Evolutionary conservation across 768 basidiomycete species (phyloP).

Genomic region (Trametes maxima): DNA sequence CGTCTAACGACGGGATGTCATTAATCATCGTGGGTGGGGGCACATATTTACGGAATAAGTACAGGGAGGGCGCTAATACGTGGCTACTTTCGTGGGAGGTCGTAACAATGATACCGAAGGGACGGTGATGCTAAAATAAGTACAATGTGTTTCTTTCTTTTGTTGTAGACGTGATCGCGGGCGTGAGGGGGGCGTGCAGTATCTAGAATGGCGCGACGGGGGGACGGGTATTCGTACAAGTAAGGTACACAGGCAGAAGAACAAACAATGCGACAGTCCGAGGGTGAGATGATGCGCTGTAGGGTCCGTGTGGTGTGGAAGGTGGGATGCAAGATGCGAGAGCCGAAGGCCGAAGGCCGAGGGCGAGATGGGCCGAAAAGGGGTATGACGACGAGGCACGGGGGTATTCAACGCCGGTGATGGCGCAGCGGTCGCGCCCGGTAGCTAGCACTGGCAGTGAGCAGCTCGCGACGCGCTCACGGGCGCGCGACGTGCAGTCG

Average conservation of each 20-base stretch:
- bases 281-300: slow-evolving; percentile 9
- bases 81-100: too few relatives aligned
- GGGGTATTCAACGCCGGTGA: not conserved
- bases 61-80: too few relatives aligned
- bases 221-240: slow-evolving; percentile 21
- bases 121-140: too few relatives aligned
- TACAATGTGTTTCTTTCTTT: not conserved
- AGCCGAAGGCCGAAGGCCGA: too few relatives aligned
- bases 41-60: too few relatives aligned
- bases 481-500: slow-evolving; percentile 22
- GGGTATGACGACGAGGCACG: slow-evolving; percentile 1
- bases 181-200: not conserved
- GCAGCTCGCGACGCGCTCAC: slow-evolving; percentile 15
- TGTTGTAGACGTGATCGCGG: not conserved
- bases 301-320: slow-evolving; percentile 7
- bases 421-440: slow-evolving; percentile 5
- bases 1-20: too few relatives aligned
- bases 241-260: slow-evolving; percentile 1
- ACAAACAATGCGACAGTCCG: slow-evolving; percentile 8
- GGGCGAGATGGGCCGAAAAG: not conserved
- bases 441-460: not conserved
- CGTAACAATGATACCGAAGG: too few relatives aligned
- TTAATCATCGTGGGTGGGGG: too few relatives aligned
- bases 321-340: not conserved
- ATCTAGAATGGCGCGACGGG: slow-evolving; percentile 8